Percentiles rank a stretch among this genome's conserved stretches.
Evolutionary conservation across 371 early-diverging fungal species (phyloP).

Genomic region (Rhizopus delemar): DNA sequence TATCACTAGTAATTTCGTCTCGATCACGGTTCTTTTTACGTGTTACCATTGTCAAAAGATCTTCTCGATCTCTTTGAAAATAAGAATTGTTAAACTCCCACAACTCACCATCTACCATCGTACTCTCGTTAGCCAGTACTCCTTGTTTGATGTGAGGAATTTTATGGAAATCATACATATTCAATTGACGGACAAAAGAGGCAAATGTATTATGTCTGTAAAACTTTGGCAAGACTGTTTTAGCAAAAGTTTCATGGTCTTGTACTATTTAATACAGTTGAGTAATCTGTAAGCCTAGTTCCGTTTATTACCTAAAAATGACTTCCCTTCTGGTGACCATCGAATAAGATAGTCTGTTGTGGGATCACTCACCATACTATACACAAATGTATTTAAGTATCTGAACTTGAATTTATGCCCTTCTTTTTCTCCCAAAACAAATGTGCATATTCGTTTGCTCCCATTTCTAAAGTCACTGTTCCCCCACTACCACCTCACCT

Average conservation of each 20-base stretch:
- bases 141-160: conserved; percentile 74
- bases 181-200: conserved; percentile 85
- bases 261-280: conserved; percentile 40
- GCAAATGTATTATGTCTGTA: conserved; percentile 87
- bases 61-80: conserved; percentile 54
- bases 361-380: conserved; percentile 70
- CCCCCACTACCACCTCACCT: not conserved
- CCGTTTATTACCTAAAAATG: conserved; percentile 58
- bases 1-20: conserved; percentile 29
- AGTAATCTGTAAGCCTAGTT: not conserved
- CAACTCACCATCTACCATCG: conserved; percentile 24
- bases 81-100: conserved; percentile 61
- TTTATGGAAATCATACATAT: conserved; percentile 77
- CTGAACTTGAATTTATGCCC: not conserved
- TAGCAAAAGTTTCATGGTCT: conserved; percentile 76
- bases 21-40: conserved; percentile 44
- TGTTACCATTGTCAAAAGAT: conserved; percentile 49
- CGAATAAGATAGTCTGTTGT: conserved; percentile 63
- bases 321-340: conserved; percentile 75
- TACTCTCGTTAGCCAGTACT: conserved; percentile 41
- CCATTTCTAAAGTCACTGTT: not conserved
- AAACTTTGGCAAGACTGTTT: conserved; percentile 67
- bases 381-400: not conserved
- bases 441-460: not conserved
- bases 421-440: conserved; percentile 9